Percentiles rank a stretch among this genome's conserved stretches.
Evolutionary conservation across 441 rosid species (phyloP).

Genomic region (Pelargonium exstipulatum): DNA sequence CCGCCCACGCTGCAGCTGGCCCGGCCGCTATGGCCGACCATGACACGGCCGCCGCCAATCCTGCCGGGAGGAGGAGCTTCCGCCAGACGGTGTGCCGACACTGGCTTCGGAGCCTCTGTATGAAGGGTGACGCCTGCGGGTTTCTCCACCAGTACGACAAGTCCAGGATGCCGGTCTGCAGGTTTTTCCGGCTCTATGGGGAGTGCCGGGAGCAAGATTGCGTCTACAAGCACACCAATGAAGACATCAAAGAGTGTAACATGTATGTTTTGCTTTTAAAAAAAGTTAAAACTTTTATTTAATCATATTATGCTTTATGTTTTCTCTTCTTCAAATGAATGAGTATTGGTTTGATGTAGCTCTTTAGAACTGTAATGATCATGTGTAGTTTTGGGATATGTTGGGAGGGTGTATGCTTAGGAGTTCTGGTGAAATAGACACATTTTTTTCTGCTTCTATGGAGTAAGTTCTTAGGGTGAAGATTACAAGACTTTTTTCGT

Average conservation of each 20-base stretch:
- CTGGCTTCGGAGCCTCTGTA: conserved; percentile 96
- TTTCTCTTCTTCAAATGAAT: not conserved
- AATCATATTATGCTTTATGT: no score
- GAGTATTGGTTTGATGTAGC: not conserved
- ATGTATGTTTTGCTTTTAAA: conserved; percentile 42
- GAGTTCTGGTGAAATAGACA: not conserved
- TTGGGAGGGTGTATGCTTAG: no score
- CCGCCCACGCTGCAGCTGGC: conserved; percentile 18
- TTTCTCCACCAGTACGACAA: conserved; percentile 96
- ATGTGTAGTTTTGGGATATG: not conserved
- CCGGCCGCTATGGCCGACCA: conserved; percentile 22
- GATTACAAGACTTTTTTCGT: not conserved
- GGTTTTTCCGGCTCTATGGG: conserved; percentile 75
- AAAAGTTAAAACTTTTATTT: not conserved
- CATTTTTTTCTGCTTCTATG: not conserved
- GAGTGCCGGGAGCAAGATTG: conserved; percentile 99
- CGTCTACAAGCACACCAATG: conserved; percentile 91
- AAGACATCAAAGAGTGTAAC: conserved; percentile 96
- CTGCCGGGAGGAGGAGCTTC: conserved; percentile 70
- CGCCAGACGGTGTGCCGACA: conserved; percentile 98
- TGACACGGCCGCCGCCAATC: conserved; percentile 21
- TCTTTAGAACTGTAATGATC: not conserved
- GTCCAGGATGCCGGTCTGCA: conserved; percentile 95
- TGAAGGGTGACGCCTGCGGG: conserved; percentile 98
- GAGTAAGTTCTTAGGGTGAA: not conserved